Conservation (phyloP, 2,329 filamentous ascomycete species). For the Sphaerulina vaccinii region DNA sequence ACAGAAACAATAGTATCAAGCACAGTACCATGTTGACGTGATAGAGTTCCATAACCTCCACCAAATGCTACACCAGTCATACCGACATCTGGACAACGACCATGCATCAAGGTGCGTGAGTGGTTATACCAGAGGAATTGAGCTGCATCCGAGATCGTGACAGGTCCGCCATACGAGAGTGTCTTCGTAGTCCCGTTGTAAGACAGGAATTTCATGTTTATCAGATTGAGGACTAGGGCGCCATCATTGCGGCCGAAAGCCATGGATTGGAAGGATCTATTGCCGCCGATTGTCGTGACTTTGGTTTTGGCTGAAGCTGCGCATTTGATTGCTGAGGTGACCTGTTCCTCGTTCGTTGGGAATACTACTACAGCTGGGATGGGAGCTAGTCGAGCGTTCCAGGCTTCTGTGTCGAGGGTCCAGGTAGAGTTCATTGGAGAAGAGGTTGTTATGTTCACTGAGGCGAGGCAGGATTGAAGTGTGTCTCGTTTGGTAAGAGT, state of each 20-base stretch:
- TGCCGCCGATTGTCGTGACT: neutral
- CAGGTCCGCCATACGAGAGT: neutral
- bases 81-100: neutral
- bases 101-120: neutral
- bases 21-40: neutral
- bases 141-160: neutral
- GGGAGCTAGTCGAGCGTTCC: neutral
- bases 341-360: neutral
- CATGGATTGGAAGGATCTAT: neutral
- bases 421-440: neutral
- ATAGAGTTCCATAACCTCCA: neutral
- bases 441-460: neutral
- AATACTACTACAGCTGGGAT: slow-evolving; percentile 9
- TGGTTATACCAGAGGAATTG: neutral
- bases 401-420: neutral
- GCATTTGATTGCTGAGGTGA: slow-evolving; percentile 6
- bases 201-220: neutral
- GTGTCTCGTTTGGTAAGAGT: neutral
- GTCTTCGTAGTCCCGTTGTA: neutral
- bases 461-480: neutral
- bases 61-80: neutral
- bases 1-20: neutral
- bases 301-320: neutral
- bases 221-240: neutral
- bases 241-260: neutral